A percentile compares a stretch with the other conserved stretches of the same genome.
Evolutionary conservation across 257 asterid species (phyloP).

Genomic region (Solanum clarkiae): DNA sequence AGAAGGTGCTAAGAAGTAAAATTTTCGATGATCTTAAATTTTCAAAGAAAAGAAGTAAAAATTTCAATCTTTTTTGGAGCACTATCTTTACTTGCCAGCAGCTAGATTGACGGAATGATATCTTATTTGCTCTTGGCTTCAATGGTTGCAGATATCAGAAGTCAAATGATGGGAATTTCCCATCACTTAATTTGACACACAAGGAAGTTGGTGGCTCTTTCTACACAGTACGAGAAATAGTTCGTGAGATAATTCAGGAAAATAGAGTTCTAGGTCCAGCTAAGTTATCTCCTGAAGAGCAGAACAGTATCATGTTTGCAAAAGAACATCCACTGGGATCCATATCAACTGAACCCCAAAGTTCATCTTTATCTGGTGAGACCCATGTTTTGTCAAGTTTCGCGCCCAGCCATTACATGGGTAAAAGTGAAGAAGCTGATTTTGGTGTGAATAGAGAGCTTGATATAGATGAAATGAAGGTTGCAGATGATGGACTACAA

Average conservation of each 20-base stretch:
- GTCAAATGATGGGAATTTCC: conserved; percentile 56
- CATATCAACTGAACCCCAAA: conserved; percentile 45
- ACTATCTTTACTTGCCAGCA: not conserved
- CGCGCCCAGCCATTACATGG: conserved; percentile 5
- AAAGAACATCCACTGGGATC: conserved; percentile 60
- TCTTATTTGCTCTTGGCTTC: not conserved
- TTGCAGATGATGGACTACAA: not conserved
- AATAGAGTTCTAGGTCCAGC: conserved; percentile 82
- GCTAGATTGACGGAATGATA: not conserved
- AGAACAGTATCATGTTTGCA: conserved; percentile 19
- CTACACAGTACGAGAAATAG: conserved; percentile 78
- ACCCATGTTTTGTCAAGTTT: conserved; percentile 1
- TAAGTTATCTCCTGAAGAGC: conserved; percentile 29
- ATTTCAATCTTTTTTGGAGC: not conserved
- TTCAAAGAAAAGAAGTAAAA: not conserved
- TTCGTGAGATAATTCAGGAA: conserved; percentile 85
- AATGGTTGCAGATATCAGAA: conserved; percentile 54
- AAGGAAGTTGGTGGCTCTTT: conserved; percentile 95
- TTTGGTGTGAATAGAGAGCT: conserved; percentile 3
- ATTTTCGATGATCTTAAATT: not conserved
- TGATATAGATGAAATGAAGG: conserved; percentile 2
- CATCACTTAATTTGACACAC: conserved; percentile 79
- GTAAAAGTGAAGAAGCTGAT: conserved; percentile 16
- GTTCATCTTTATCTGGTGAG: conserved; percentile 18
- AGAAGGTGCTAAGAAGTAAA: not conserved